A percentile compares a stretch with the other conserved stretches of the same genome.
phyloP scores from a whole-genome alignment of 805 yeast genomes.

The Zygosaccharomyces lentus region DNA sequence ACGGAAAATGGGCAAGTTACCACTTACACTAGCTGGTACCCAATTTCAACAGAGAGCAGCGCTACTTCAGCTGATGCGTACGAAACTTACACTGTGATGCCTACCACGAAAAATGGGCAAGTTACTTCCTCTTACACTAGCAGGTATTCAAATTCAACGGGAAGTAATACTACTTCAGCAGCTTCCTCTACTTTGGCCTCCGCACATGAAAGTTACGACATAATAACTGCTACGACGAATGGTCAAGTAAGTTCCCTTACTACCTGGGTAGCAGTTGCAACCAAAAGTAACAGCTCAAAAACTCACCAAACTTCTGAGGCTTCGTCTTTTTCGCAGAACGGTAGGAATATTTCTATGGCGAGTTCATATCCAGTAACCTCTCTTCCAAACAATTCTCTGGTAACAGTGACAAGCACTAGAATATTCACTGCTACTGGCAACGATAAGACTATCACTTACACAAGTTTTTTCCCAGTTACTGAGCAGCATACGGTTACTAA shows the following conservation, averaged over 20 bases:
- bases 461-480: not conserved
- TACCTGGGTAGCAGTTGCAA: slow-evolving; percentile 26
- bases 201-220: slow-evolving; percentile 13
- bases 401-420: not conserved
- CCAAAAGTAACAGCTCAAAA: slow-evolving; percentile 1
- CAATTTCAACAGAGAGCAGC: slow-evolving; percentile 13
- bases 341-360: not conserved
- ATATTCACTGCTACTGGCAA: not conserved
- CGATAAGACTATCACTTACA: not conserved
- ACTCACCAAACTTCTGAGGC: not conserved
- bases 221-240: slow-evolving; percentile 15
- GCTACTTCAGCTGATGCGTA: slow-evolving; percentile 12
- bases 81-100: not conserved
- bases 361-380: not conserved
- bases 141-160: not conserved
- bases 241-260: slow-evolving; percentile 25
- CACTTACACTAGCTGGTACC: slow-evolving; percentile 1
- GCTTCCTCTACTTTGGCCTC: not conserved
- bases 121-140: not conserved
- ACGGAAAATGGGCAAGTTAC: slow-evolving; percentile 11
- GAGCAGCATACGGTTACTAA: not conserved
- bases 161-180: not conserved
- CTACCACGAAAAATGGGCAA: slow-evolving; percentile 17
- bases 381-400: not conserved
- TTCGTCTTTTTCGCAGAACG: slow-evolving; percentile 3